Evolutionary conservation across 1,284 basidiomycete species (phyloP).

Genomic region (Uromyces viciae-fabae): DNA sequence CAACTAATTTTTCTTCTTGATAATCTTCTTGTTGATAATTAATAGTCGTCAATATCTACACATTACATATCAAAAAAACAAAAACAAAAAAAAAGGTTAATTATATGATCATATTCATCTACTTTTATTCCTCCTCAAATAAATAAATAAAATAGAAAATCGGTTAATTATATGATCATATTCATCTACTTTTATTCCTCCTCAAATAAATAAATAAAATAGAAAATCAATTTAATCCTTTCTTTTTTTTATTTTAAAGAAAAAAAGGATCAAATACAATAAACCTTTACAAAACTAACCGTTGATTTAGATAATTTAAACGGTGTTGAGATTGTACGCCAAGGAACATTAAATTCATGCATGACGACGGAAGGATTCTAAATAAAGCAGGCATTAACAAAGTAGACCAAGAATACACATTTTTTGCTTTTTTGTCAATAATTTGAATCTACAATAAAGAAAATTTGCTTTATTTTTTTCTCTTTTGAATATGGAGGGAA

Average conservation of each 20-base stretch:
- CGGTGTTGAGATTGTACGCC: not conserved
- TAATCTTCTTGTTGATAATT: conserved; percentile 10
- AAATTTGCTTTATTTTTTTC: not conserved
- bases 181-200: not conserved
- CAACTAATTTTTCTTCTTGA: conserved; percentile 6
- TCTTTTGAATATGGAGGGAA: not conserved
- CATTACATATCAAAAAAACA: not conserved
- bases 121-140: not conserved
- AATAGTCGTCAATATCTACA: conserved; percentile 12
- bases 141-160: not conserved
- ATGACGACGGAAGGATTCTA: conserved; percentile 1
- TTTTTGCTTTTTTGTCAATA: no score
- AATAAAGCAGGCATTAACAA: not conserved
- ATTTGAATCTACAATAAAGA: not conserved
- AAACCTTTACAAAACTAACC: conserved; percentile 8
- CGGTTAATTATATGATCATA: not conserved
- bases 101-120: not conserved
- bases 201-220: not conserved
- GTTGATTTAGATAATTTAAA: conserved; percentile 15
- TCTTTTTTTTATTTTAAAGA: not conserved
- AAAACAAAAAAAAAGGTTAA: not conserved
- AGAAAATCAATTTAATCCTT: not conserved
- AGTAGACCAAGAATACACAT: not conserved
- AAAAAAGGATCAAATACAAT: not conserved
- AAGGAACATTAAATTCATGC: not conserved